Base-by-base conservation (phyloP, 1,284 basidiomycete genomes). In the Gymnopus androsaceus region DNA sequence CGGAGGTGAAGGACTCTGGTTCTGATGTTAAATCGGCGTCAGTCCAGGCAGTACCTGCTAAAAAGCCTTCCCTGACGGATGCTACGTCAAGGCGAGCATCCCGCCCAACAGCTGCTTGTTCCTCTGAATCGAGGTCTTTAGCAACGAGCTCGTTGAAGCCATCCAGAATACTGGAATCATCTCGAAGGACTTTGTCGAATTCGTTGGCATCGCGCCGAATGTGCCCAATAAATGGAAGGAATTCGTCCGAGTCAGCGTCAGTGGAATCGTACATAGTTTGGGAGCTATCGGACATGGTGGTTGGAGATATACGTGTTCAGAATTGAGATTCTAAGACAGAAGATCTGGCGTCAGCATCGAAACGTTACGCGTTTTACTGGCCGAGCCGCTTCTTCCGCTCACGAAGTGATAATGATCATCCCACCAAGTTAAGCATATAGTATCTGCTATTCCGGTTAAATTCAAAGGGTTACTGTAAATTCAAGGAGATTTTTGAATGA, bases 81-180 rank as follows among this genome's bases (percentile, higher is more conserved):
- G n/a, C n/a, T 19, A 69, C 75, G 19, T 68, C 63, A 21, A 80
- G 64, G 52, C 73, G 73, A 4, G 73, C 73, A 11, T 74, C 67
- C 11, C 68, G 69, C 36, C 64, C 64, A 4, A 71, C 66, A 5
- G 71, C 59, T 0, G 69, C 69, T 19, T 67, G 64, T 61, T 78
- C 77, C 9, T 56, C 62, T 1, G 65, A 52, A 41, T 61, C 67
- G 23, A 80, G 69, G 54, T 78, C 72, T 12, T 66, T 64, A 9
- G 65, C 73, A 5, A 79, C 69, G n/a, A 79, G 72, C 25, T 73
- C 66, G 3, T 67, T 68, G 57, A 79, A 77, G 34, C 72, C 71
- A 28, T 27, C 34, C 6, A 41, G 21, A 1, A 30, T 38, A 25
- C 21, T 38, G 9, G 31, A 25, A 17, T 23, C 19, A 14, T 38